Base-by-base conservation (phyloP, 176 grass and related monocot species). In the Raddia guianensis region DNA sequence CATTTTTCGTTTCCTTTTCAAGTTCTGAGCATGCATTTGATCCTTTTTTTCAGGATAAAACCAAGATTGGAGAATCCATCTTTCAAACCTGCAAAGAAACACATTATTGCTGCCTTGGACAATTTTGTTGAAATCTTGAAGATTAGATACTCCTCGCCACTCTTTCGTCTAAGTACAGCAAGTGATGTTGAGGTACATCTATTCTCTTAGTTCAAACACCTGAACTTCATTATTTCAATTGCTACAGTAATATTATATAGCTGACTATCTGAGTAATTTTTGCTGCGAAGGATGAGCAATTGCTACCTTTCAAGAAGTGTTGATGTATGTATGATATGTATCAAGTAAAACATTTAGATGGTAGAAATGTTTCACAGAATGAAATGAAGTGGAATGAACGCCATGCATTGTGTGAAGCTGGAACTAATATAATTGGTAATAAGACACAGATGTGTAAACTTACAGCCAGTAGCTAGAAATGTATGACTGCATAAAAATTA, bases 71-170 rank as follows among this genome's bases (percentile, higher is more conserved):
- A 91, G 66, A 90, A 94, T 73, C 89, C 87, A 45, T 90, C 85
- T 59, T 97, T 89, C 87, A 86, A 86, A 73, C 94, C 91, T 84
- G 75, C 60, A n/a, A 94, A 92, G 82, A 6, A 32, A 76, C 87
- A 94, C 64, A 94, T 97, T 82, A 68, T 92, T 73, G 85, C 89
- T 21, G 77, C 83, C 67, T 78, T 90, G 45, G 54, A 87, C 49
- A 94, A 84, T 63, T 97, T 92, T 73, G 52, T 88, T 42, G 74
- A 87, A 52, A 82, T 90, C 40, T 50, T 97, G 80, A 94, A 87
- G 76, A 94, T 97, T 52, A 85, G 94, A 97, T 97, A 97, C 65
- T 94, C 94, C 13, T 94, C 89, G 11, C 85, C 87, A 7, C 91
- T 97, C 42, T 97, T 97, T 70, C 91, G 85, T 74, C 57, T 97